Conservation (phyloP, 208 protist species). For the Acanthamoeba sp. region DNA sequence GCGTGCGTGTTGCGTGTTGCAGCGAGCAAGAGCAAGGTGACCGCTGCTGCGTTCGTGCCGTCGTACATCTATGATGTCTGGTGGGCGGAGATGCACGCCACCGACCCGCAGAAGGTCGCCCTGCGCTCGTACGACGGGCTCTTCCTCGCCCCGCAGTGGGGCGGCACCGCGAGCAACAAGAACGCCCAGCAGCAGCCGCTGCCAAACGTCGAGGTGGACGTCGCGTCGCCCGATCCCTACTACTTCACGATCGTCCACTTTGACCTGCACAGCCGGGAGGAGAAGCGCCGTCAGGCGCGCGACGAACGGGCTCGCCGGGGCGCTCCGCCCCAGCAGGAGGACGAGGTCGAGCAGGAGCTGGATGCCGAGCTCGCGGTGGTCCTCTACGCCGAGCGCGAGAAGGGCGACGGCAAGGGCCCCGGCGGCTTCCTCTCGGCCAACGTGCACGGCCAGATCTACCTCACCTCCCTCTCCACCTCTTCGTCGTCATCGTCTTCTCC, state of each 20-base stretch:
- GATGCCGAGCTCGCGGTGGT: neutral
- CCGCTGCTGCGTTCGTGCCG: neutral
- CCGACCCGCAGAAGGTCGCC: neutral
- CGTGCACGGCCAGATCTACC: neutral
- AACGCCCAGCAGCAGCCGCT: neutral
- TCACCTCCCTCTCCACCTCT: neutral
- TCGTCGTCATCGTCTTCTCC: neutral
- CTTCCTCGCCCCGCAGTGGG: constrained; percentile 19
- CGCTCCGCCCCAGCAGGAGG: neutral
- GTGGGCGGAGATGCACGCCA: constrained; percentile 1
- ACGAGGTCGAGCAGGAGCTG: neutral
- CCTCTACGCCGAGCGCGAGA: neutral
- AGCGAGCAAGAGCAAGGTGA: neutral
- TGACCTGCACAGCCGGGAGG: neutral
- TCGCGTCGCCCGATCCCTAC: neutral
- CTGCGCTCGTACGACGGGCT: neutral
- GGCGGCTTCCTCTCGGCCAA: constrained; percentile 25
- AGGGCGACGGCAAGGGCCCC: neutral
- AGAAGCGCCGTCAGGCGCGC: neutral
- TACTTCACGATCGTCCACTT: neutral
- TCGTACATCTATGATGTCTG: neutral
- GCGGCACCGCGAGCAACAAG: neutral
- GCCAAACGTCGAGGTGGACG: neutral
- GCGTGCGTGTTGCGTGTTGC: neutral
- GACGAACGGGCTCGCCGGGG: neutral